These are phyloP conservation scores for Iodosphaeria phyllophila DNA, from an alignment of 2,329 filamentous ascomycete genomes.

Conservation along the genomic window DNA sequence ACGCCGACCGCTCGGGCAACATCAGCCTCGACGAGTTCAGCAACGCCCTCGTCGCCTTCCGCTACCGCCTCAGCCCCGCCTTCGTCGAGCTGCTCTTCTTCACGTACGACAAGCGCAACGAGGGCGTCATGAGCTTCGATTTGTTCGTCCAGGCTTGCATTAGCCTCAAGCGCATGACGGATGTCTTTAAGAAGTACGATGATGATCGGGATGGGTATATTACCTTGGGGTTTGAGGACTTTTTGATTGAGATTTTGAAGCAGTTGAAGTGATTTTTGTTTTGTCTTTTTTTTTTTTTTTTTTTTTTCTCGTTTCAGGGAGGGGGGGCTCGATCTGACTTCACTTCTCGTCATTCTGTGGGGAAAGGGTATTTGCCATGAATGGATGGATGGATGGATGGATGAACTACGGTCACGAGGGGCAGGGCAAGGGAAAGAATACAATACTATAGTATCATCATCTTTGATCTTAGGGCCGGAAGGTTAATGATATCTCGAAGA, in stretches of 20 bases:
- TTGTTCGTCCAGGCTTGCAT: constrained; percentile 97
- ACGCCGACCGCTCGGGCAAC: constrained; percentile 68
- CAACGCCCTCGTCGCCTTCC: constrained; percentile 81
- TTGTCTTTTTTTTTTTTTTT: background rate
- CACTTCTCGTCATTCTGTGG: too few species aligned
- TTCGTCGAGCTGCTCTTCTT: constrained; percentile 77
- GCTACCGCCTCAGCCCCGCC: constrained; percentile 68
- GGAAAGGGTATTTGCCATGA: too few species aligned
- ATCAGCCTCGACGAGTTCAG: constrained; percentile 77
- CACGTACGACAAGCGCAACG: constrained; percentile 65
- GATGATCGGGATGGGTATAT: constrained; percentile 91
- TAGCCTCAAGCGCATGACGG: constrained; percentile 92
- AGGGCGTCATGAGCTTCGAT: constrained; percentile 73
- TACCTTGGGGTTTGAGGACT: constrained; percentile 67
- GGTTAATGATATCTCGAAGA: too few species aligned
- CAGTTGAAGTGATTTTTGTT: constrained; percentile 28
- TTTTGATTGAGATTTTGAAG: constrained; percentile 49
- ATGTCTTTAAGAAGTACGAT: constrained; percentile 98
- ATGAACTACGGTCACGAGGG: too few species aligned
- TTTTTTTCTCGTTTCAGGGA: background rate
- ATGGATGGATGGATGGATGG: too few species aligned
- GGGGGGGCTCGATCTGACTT: too few species aligned
- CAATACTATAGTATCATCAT: too few species aligned
- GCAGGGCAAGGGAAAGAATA: too few species aligned
- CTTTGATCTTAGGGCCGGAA: too few species aligned